phyloP scores from a whole-genome alignment of 164 flowering plant species.

The Protea cynaroides region DNA sequence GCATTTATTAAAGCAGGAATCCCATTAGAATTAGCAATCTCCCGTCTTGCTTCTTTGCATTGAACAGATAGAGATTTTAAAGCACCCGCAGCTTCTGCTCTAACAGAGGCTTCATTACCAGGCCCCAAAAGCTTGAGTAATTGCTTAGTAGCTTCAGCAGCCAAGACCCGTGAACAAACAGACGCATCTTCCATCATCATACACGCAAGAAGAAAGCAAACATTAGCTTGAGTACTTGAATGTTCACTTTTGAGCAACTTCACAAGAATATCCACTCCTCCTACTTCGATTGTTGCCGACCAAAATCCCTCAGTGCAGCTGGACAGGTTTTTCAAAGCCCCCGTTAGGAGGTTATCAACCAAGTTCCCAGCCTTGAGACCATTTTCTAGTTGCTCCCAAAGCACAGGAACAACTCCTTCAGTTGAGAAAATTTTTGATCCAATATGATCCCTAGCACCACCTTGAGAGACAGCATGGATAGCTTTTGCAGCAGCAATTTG shows the following conservation, averaged over 20 bases:
- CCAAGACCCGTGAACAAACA: conserved; percentile 67
- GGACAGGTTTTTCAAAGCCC: conserved; percentile 77
- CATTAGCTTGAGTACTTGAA: conserved; percentile 81
- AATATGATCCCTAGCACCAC: conserved; percentile 85
- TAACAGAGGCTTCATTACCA: conserved; percentile 79
- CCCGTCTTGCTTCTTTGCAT: conserved; percentile 79
- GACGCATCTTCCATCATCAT: conserved; percentile 96
- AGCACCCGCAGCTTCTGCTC: conserved; percentile 98
- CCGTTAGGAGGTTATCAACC: conserved; percentile 77
- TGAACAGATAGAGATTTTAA: conserved; percentile 95
- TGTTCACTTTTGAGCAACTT: conserved; percentile 72
- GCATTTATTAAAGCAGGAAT: conserved; percentile 96
- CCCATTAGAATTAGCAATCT: conserved; percentile 75
- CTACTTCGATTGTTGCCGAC: conserved; percentile 74
- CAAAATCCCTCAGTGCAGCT: conserved; percentile 87
- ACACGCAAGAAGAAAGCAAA: conserved; percentile 89
- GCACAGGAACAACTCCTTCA: conserved; percentile 95
- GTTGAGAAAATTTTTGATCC: conserved; percentile 96
- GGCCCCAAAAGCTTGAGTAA: conserved; percentile 78
- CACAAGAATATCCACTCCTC: conserved; percentile 85
- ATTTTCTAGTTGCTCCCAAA: conserved; percentile 77
- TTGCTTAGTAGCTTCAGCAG: conserved; percentile 76
- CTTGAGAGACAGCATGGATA: conserved; percentile 89
- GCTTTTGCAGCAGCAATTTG: conserved; percentile 92
- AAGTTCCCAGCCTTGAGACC: conserved; percentile 63